phyloP scores from a whole-genome alignment of 2,329 filamentous ascomycete species.

The Fusarium redolens region DNA sequence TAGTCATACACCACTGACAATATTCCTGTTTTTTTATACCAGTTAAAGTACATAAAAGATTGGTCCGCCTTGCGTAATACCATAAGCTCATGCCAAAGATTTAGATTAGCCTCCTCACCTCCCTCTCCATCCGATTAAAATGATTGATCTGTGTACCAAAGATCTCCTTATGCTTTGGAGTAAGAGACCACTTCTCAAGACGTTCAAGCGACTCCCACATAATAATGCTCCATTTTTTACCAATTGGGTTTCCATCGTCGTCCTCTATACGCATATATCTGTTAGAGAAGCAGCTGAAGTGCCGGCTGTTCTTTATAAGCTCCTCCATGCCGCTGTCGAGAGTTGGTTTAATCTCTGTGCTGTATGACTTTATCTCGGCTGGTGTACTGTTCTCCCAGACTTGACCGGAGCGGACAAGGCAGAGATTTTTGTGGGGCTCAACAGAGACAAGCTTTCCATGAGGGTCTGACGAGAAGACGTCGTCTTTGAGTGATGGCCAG shows the following conservation, averaged over 20 bases:
- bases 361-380: not conserved
- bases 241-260: rapidly evolving
- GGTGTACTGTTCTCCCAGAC: not conserved
- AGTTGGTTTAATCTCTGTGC: not conserved
- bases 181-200: not conserved
- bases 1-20: not conserved
- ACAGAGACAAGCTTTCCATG: not conserved
- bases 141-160: not conserved
- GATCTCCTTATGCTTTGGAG: not conserved
- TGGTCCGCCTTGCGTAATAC: rapidly evolving
- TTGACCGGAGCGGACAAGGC: rapidly evolving
- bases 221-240: not conserved
- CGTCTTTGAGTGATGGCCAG: not conserved
- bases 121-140: not conserved
- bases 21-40: rapidly evolving
- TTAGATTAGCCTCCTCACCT: rapidly evolving
- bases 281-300: rapidly evolving
- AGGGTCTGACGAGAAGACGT: rapidly evolving
- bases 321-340: rapidly evolving
- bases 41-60: rapidly evolving
- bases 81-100: not conserved
- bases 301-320: rapidly evolving
- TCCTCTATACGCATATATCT: not conserved
- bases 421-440: rapidly evolving
- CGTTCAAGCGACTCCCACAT: not conserved